phyloP scores from a whole-genome alignment of 148 eudicot species.

The Spergularia bocconei region DNA sequence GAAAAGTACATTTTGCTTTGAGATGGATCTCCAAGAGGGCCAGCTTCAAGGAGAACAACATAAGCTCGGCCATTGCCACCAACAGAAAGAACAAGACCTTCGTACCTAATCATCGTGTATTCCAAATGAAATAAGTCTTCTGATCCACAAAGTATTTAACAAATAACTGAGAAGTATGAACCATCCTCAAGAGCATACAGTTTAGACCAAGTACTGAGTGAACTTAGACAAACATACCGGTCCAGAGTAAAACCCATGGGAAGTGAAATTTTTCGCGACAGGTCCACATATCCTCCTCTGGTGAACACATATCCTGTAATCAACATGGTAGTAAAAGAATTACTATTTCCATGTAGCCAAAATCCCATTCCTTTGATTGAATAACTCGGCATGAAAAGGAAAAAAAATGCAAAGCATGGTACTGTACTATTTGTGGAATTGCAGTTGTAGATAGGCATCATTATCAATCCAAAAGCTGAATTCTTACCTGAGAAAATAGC shows the following conservation, averaged over 20 bases:
- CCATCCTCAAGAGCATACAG: too few relatives aligned
- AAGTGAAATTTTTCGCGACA: slow-evolving; percentile 78
- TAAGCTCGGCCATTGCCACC: slow-evolving; percentile 99
- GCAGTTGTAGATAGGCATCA: not conserved
- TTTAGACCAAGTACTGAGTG: not conserved
- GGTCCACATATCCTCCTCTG: slow-evolving; percentile 89
- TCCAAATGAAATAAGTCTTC: not conserved
- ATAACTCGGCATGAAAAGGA: not conserved
- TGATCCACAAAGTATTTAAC: not conserved
- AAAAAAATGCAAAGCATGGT: too few relatives aligned
- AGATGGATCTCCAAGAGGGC: slow-evolving; percentile 63
- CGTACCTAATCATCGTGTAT: slow-evolving; percentile 54
- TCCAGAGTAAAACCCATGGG: slow-evolving; percentile 88
- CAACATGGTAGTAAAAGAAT: slow-evolving; percentile 3
- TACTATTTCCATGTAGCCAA: not conserved
- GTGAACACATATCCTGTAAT: slow-evolving; percentile 79
- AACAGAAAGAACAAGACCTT: slow-evolving; percentile 85
- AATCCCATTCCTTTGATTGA: not conserved
- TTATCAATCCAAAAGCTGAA: not conserved
- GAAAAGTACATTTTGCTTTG: slow-evolving; percentile 79
- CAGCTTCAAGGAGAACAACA: slow-evolving; percentile 75
- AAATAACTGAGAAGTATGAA: too few relatives aligned
- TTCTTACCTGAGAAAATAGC: slow-evolving; percentile 87
- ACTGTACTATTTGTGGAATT: too few relatives aligned
- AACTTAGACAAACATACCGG: slow-evolving; percentile 45